phyloP scores from a whole-genome alignment of 345 rosid genomes.

The Eucalyptus regnans region DNA sequence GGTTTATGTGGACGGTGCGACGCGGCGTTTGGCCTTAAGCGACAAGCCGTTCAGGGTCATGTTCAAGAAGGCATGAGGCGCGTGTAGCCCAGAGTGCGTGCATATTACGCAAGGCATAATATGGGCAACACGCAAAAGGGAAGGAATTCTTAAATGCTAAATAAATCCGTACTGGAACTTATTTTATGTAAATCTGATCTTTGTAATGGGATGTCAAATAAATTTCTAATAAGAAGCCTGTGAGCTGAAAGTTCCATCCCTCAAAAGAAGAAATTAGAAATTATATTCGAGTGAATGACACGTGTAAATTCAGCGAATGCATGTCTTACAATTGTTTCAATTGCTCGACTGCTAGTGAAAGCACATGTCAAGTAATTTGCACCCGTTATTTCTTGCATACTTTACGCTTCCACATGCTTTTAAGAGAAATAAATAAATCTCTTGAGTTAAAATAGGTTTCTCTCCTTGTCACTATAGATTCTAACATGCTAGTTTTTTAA shows the following conservation, averaged over 20 bases:
- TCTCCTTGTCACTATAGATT: not conserved
- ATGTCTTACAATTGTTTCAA: not conserved
- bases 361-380: not conserved
- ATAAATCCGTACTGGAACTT: not conserved
- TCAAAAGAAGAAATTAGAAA: not conserved
- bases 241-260: not conserved
- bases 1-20: constrained; percentile 24
- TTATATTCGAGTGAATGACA: not conserved
- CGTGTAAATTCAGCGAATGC: not conserved
- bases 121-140: not conserved
- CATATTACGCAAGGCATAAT: not conserved
- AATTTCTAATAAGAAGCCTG: not conserved
- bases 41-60: constrained; percentile 37
- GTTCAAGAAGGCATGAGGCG: constrained; percentile 33
- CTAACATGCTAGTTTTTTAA: not conserved
- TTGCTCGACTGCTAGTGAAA: not conserved
- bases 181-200: not conserved
- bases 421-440: not conserved
- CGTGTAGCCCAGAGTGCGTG: not conserved
- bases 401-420: not conserved
- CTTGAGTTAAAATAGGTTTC: not conserved
- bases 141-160: not conserved
- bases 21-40: constrained; percentile 36
- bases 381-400: not conserved
- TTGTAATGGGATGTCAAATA: not conserved